Evolutionary conservation across 2,329 filamentous ascomycete genomes (phyloP).

Genomic region (Cladosporium sp.): DNA sequence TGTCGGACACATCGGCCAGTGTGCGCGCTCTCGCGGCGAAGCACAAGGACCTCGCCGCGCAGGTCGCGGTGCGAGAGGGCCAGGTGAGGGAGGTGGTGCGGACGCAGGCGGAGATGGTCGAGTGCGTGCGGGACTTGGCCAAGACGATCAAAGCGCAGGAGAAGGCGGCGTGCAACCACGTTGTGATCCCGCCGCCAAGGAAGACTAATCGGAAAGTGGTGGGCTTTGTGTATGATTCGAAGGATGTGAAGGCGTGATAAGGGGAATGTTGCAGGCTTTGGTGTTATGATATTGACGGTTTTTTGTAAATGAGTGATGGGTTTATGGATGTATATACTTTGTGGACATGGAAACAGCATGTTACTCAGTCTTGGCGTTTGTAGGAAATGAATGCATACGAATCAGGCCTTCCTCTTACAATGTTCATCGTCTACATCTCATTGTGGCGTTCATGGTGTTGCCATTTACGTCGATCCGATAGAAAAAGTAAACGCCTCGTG

Average conservation of each 20-base stretch:
- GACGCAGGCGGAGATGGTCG: slow-evolving; percentile 27
- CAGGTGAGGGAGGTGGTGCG: slow-evolving; percentile 31
- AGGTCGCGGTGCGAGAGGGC: slow-evolving; percentile 27
- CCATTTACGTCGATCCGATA: not conserved
- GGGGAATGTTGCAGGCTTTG: not conserved
- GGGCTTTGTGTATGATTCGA: slow-evolving; percentile 36
- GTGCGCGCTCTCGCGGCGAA: slow-evolving; percentile 13
- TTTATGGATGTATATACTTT: not conserved
- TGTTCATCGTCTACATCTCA: too few species aligned
- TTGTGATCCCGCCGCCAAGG: slow-evolving; percentile 34
- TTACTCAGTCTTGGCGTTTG: not conserved
- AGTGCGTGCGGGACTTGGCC: slow-evolving; percentile 27
- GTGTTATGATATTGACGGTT: slow-evolving; percentile 6
- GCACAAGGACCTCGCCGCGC: slow-evolving; percentile 19
- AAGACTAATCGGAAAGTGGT: slow-evolving; percentile 35
- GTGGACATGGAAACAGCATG: not conserved
- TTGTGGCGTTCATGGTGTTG: not conserved
- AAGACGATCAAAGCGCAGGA: slow-evolving; percentile 25
- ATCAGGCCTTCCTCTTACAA: too few species aligned
- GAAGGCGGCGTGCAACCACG: slow-evolving; percentile 28
- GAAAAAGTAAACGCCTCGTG: not conserved
- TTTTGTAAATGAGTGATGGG: not conserved
- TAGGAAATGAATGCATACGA: too few species aligned
- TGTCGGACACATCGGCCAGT: slow-evolving; percentile 19
- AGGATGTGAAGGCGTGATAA: slow-evolving; percentile 3